Evolutionary conservation across 805 yeast genomes (phyloP).

Genomic region (Candida vaughaniae): DNA sequence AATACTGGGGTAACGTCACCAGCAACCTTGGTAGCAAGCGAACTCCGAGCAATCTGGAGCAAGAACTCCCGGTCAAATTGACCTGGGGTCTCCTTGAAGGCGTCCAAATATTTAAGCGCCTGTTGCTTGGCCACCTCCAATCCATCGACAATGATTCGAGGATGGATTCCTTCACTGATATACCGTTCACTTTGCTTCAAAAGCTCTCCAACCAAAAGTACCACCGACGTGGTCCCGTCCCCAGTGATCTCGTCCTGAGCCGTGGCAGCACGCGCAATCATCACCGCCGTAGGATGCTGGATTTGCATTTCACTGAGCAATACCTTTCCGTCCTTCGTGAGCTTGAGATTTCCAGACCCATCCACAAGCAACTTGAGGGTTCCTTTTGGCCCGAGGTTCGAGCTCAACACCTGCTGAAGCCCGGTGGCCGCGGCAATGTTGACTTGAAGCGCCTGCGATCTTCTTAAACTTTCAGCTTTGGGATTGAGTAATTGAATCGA

Average conservation of each 20-base stretch:
- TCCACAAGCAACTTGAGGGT: constrained; percentile 95
- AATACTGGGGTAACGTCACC: constrained; percentile 73
- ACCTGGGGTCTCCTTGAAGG: constrained; percentile 49
- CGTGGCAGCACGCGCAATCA: constrained; percentile 89
- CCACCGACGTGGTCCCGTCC: constrained; percentile 97
- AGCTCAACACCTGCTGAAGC: constrained; percentile 83
- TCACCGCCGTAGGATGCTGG: constrained; percentile 50
- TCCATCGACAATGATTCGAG: constrained; percentile 91
- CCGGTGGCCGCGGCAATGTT: constrained; percentile 97
- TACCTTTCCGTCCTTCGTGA: constrained; percentile 97
- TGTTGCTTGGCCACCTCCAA: constrained; percentile 86
- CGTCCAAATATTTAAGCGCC: constrained; percentile 65
- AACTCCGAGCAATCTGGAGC: constrained; percentile 87
- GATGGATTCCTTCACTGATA: constrained; percentile 92
- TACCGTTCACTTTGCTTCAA: constrained; percentile 92
- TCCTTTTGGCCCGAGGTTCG: constrained; percentile 96
- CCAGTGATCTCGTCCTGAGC: constrained; percentile 99
- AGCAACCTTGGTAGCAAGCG: constrained; percentile 83
- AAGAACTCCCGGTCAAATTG: constrained; percentile 82
- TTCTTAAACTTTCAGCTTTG: constrained; percentile 94
- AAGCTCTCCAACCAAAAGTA: constrained; percentile 89
- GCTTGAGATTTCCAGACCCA: constrained; percentile 92
- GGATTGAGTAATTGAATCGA: constrained; percentile 90
- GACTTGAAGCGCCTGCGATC: constrained; percentile 93
- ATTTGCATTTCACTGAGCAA: constrained; percentile 94